Evolutionary conservation across 2,329 filamentous ascomycete genomes (phyloP), one percentile per base, ranked within the genome.

Genomic region (Fonsecaea erecta): DNA sequence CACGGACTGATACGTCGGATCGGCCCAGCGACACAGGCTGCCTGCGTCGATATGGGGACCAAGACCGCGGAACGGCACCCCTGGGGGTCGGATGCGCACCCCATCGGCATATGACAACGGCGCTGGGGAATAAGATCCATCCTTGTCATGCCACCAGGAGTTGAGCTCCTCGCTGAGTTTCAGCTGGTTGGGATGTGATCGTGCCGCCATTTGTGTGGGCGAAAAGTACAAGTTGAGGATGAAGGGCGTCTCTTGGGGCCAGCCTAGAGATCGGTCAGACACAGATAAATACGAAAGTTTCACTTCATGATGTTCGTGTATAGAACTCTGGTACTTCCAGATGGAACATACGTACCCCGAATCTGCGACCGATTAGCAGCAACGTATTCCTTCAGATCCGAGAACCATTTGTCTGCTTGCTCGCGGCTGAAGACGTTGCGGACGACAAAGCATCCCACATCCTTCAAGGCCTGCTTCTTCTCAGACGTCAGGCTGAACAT

Each of bases 11-110:
- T 81, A 81, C 1, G 70, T 67, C 0, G 73, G 71, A 37, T 80
- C 77, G 2, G 76, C 78, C 79, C 79, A 81, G 14, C 80, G 78
- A 60, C 73, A 77, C 30, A 82, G 72, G 63, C 76, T 79, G 21
- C 79, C 79, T 1, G 78, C 79, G 66, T 81, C 79, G 48, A 81
- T 79, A 62, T 81, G 79, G 26, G 79, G 79, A 1, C 80, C 79
- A 0, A 81, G 73, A 6, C 79, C 78, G 8, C 75, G 74, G 64
- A 81, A 81, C 0, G 70, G 67, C 32, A 77, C 74, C 21, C 75
- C 73, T 4, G 78, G 77, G 3, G 77, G 73, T 9, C 79, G 74
- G 62, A 77, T 76, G 14, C 80, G 77, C 2, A 78, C 67, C 3
- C 71, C 77, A 59, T 82, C 79, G n/a, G 74, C 71, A 65, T 80